Conservation (phyloP, 2,329 filamentous ascomycete species). For the Colletotrichum sp. region DNA sequence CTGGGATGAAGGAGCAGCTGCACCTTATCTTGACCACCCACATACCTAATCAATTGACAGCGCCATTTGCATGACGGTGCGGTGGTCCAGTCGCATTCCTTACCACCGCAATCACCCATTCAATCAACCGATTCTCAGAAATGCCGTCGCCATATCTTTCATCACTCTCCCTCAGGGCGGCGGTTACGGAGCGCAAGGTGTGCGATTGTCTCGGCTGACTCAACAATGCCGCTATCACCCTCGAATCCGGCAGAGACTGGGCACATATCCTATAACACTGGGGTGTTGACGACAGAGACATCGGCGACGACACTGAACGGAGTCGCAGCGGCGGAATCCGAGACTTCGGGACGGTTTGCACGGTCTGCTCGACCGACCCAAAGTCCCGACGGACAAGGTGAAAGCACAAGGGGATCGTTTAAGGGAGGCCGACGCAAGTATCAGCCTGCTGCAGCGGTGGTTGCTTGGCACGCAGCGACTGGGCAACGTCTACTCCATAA, state of each 20-base stretch:
- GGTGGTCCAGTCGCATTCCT: too few relatives aligned
- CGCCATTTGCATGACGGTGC: background rate
- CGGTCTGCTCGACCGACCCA: background rate
- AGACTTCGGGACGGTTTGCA: background rate
- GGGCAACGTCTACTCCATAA: too few relatives aligned
- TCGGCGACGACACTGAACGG: background rate
- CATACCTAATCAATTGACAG: background rate
- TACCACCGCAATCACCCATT: background rate
- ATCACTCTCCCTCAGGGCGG: background rate
- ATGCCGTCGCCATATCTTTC: background rate
- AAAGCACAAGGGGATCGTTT: background rate
- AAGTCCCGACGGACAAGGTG: background rate
- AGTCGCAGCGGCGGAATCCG: background rate
- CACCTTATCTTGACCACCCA: background rate
- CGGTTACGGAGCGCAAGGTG: background rate
- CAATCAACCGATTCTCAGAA: background rate
- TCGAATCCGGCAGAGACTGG: background rate
- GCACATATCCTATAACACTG: background rate
- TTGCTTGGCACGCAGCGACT: background rate
- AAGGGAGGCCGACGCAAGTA: background rate
- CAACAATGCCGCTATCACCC: background rate
- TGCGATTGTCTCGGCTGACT: background rate
- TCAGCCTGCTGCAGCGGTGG: background rate
- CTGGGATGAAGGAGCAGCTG: background rate
- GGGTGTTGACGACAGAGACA: background rate